Evolutionary conservation across 2,329 filamentous ascomycete genomes (phyloP), one percentile per base, ranked within the genome.

Genomic region (Ophiostoma ulmi): DNA sequence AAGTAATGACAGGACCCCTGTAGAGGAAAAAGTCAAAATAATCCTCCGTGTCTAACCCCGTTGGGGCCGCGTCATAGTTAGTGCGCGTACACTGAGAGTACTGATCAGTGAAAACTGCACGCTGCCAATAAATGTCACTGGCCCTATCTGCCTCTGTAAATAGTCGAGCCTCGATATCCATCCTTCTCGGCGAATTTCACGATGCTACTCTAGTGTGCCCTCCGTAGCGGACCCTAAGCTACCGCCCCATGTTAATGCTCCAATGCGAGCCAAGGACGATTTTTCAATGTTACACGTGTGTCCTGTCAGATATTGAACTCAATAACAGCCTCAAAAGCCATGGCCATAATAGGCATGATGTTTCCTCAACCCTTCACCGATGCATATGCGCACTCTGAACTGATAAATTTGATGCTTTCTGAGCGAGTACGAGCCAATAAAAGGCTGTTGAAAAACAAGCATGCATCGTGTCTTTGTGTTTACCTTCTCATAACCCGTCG

Each of bases 1-100:
- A 35, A 61, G 5, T 31, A 63, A 63, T 63, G 13, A 13, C 52
- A 58, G n/a, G n/a, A 14, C 22, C 52, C 52, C 58, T 31, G 58
- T 35, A 35, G 26, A 35, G 10, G 58, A 35, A 63, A 35, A 63
- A 63, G 52, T 58, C 52, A 63, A 31, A 63, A 35, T 61, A 61
- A 61, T 63, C 58, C 58, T 63, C 58, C 58, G 58, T 35, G 26
- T 63, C 26, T 63, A 63, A 14, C 58, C 58, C 58, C 1, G 3
- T 14, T 63, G 14, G 26, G 44, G 17, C 6, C 44, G 4, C n/a
- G 44, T 48, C 44, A 13, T 2, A 35, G 26, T 20, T 63, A 26
- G 26, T 26, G 58, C 58, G 22, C 26, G 58, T 63, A 17, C 58
- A 63, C n/a, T 58, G 52, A 20, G 17, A 48, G 52, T 10, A 58